Conservation (phyloP, 2,329 filamentous ascomycete species). For the Epichloe brachyelytri region DNA sequence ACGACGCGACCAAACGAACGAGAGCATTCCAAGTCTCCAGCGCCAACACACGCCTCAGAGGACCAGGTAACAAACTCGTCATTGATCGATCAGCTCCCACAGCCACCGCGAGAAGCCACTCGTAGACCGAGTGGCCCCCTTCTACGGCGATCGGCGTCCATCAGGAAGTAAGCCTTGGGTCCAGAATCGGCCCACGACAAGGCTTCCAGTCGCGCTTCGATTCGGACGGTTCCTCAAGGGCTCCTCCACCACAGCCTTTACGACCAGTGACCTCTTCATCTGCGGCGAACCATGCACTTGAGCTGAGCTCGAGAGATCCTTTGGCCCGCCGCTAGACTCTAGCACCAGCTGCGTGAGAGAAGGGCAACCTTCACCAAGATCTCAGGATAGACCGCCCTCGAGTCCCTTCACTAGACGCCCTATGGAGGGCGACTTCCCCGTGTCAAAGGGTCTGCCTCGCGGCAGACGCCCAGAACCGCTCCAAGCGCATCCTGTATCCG, state of each 20-base stretch:
- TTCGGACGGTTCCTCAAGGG: constrained; percentile 10
- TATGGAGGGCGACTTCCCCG: constrained; percentile 21
- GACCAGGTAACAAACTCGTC: constrained; percentile 1
- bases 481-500: not conserved
- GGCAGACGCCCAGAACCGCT: constrained; percentile 17
- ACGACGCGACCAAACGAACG: constrained; percentile 5
- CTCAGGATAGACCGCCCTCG: constrained; percentile 6
- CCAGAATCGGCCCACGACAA: not conserved
- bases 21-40: constrained; percentile 6
- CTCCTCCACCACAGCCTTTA: constrained; percentile 11
- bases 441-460: constrained; percentile 22
- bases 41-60: not conserved
- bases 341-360: constrained; percentile 6
- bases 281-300: constrained; percentile 7
- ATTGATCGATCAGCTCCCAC: constrained; percentile 3
- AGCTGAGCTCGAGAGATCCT: constrained; percentile 10
- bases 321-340: constrained; percentile 9
- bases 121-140: not conserved
- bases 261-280: constrained; percentile 12
- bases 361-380: constrained; percentile 4
- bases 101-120: not conserved
- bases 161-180: not conserved
- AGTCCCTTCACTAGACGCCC: constrained; percentile 17
- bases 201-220: constrained; percentile 15
- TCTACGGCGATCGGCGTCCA: constrained; percentile 2